A percentile compares a stretch with the other conserved stretches of the same genome.
Evolutionary conservation across 1,139 yeast genomes (phyloP).

Genomic region (Yamadazyma pseudoaaseri): DNA sequence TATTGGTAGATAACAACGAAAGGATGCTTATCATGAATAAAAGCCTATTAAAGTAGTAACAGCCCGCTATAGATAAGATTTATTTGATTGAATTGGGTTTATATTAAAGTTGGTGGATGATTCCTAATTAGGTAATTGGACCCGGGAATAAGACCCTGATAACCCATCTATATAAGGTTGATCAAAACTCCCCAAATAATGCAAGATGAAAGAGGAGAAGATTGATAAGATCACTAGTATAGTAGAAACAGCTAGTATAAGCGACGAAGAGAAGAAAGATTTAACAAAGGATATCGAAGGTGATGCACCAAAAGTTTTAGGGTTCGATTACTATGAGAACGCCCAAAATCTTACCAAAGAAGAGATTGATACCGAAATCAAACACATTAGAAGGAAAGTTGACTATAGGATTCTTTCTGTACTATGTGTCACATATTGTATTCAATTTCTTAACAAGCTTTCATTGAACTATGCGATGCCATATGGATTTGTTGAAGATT

Average conservation of each 20-base stretch:
- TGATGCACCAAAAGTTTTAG: slow-evolving; percentile 16
- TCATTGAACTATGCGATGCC: slow-evolving; percentile 38
- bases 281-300: slow-evolving; percentile 5
- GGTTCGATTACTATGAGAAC: slow-evolving; percentile 28
- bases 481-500: slow-evolving; percentile 22
- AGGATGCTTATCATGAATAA: too few relatives aligned
- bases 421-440: slow-evolving; percentile 44
- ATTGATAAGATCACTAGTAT: not conserved
- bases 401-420: slow-evolving; percentile 44
- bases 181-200: not conserved
- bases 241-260: slow-evolving; percentile 1
- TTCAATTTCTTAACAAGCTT: slow-evolving; percentile 52
- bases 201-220: not conserved
- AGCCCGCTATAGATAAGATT: too few relatives aligned
- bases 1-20: too few relatives aligned
- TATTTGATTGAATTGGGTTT: too few relatives aligned
- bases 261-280: slow-evolving; percentile 2
- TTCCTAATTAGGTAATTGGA: not conserved
- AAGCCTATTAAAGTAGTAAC: too few relatives aligned
- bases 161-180: not conserved
- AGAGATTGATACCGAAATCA: slow-evolving; percentile 22
- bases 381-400: slow-evolving; percentile 31
- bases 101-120: too few relatives aligned
- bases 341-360: slow-evolving; percentile 27
- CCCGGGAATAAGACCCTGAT: not conserved